These are phyloP conservation scores for Quercus lobata DNA, from an alignment of 331 rosid species.

Conservation along the genomic window DNA sequence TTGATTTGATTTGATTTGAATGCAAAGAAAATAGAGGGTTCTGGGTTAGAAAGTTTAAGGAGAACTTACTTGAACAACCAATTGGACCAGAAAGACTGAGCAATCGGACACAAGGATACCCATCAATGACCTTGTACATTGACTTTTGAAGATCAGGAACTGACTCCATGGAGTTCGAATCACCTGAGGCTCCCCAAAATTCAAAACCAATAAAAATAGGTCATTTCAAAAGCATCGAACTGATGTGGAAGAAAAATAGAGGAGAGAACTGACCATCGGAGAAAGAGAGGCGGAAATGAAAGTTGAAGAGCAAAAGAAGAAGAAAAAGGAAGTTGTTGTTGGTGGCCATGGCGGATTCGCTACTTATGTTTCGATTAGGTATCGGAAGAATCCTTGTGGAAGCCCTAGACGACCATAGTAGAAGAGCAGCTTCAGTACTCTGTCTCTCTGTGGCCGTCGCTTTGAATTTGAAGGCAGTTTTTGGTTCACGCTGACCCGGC, in stretches of 20 bases:
- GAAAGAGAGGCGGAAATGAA: constrained; percentile 34
- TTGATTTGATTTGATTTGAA: background rate
- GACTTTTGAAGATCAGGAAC: constrained; percentile 93
- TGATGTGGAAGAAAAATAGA: background rate
- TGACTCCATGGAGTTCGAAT: constrained; percentile 62
- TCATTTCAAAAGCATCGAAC: background rate
- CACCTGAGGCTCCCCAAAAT: constrained; percentile 20
- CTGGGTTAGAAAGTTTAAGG: background rate
- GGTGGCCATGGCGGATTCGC: constrained; percentile 38
- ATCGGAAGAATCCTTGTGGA: background rate
- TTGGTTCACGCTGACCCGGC: background rate
- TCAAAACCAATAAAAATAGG: background rate
- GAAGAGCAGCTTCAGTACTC: background rate
- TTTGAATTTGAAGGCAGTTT: background rate
- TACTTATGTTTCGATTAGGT: background rate
- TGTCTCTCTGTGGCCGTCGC: background rate
- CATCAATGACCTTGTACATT: constrained; percentile 68
- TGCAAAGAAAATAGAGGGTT: background rate
- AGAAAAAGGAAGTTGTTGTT: constrained; percentile 25
- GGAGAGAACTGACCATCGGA: constrained; percentile 36
- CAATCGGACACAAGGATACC: constrained; percentile 76
- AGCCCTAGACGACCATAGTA: constrained; percentile 22
- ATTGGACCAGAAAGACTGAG: constrained; percentile 76
- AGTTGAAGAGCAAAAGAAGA: constrained; percentile 30
- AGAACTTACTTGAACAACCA: constrained; percentile 82